Base-by-base conservation (phyloP, 441 rosid species). In the Bocquillonia castaneifolia region DNA sequence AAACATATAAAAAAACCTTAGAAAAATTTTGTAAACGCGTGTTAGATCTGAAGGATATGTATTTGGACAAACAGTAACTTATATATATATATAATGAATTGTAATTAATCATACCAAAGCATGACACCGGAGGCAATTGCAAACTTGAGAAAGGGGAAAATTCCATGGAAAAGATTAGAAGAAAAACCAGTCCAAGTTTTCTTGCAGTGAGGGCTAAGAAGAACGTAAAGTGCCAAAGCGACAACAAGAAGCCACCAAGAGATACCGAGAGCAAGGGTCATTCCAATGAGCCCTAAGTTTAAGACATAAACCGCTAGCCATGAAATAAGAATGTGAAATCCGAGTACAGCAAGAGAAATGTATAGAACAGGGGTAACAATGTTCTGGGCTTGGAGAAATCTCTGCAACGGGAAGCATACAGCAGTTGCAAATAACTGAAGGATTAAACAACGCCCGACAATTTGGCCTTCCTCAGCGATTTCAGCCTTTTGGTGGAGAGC, bases 371-470 rank as follows among this genome's bases (percentile, higher is more conserved):
- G 96, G 76, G 90, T 90, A 0, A 89, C 96, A 3, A 90, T 85
- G 84, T 92, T 90, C 80, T 92, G 96, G 22, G 95, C 98, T 59
- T 92, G 98, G 29, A 92, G 87, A 72, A 83, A 92, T 76, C 96
- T 80, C 79, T 88, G 96, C 88, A 90, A 79, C 0, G 96, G 98
- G 58, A 94, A 90, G 63, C 87, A 78, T 0, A 92, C 13, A 0
- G 98, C 87, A 20, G 88, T 85, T 0, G 96, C 96, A 23, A 83
- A 92, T 0, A 92, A 59, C 71, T 92, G 96, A 3, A 81, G 96
- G 68, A 92, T 88, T 72, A 92, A 68, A n/a, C 95, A 91, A 0
- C 88, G 84, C 0, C 94, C 91, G 14, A 90, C 90, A 32, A 90
- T 5, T 71, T 90, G 83, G 63, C 96, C 96, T 52, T 82, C 73